phyloP scores from a whole-genome alignment of 306 rosid species.

The Quillaja saponaria region DNA sequence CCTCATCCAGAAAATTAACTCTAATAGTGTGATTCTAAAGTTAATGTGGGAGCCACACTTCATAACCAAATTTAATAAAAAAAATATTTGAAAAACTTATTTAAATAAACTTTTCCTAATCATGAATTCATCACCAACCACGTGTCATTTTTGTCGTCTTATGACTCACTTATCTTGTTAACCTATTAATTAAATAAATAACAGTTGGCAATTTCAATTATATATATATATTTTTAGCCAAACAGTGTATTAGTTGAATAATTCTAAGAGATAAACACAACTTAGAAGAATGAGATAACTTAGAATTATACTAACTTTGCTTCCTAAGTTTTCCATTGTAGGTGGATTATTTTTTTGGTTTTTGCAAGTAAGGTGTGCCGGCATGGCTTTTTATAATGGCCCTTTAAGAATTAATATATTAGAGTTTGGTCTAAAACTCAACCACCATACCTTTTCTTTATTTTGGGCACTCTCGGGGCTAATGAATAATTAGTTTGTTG shows the following conservation, averaged over 20 bases:
- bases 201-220: slow-evolving; percentile 20
- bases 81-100: no score
- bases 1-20: no score
- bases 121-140: no score
- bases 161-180: no score
- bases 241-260: neutral
- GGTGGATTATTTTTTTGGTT: slow-evolving; percentile 6
- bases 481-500: no score
- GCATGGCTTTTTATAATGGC: neutral
- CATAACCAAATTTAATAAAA: no score
- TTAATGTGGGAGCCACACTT: no score
- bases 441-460: no score
- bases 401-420: neutral
- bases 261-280: slow-evolving; percentile 12
- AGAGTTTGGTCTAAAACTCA: neutral
- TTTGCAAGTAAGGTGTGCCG: slow-evolving; percentile 6
- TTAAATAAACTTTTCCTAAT: no score
- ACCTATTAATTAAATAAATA: neutral
- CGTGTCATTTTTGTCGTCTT: no score
- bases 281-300: neutral
- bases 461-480: no score
- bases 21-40: no score
- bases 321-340: neutral
- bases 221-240: neutral
- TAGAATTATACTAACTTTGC: neutral